phyloP scores from a whole-genome alignment of 164 flowering plant genomes.

The Chimonanthus praecox region DNA sequence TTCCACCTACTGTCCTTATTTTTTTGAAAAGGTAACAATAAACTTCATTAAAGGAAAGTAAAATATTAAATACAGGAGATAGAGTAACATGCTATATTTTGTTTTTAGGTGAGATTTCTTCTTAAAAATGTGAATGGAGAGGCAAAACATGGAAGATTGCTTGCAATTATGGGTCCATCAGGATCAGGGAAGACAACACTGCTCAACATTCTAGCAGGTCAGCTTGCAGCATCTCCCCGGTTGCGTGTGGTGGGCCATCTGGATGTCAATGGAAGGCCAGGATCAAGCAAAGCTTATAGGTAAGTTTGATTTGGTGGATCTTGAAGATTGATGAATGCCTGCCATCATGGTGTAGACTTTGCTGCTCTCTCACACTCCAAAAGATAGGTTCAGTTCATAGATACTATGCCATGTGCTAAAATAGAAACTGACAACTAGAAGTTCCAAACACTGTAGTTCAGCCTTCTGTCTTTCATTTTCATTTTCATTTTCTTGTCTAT shows the following conservation, averaged over 20 bases:
- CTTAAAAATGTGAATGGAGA: constrained; percentile 81
- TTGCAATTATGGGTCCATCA: constrained; percentile 98
- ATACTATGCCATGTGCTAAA: too few relatives aligned
- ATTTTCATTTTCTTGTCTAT: neutral
- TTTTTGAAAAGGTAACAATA: too few relatives aligned
- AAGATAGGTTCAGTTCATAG: too few relatives aligned
- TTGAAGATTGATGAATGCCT: neutral
- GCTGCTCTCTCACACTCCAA: too few relatives aligned
- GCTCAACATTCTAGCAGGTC: constrained; percentile 90
- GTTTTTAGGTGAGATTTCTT: constrained; percentile 60
- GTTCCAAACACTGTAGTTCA: neutral
- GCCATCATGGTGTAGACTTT: neutral
- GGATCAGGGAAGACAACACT: constrained; percentile 97
- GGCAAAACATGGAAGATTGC: constrained; percentile 87
- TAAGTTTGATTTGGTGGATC: constrained; percentile 14
- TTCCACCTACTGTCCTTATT: too few relatives aligned
- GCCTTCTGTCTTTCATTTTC: neutral
- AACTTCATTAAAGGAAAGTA: too few relatives aligned
- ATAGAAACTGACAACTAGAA: neutral
- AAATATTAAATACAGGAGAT: too few relatives aligned
- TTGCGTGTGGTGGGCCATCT: constrained; percentile 72
- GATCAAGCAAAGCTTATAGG: constrained; percentile 52
- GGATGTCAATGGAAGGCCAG: constrained; percentile 66
- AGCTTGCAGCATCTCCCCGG: constrained; percentile 59
- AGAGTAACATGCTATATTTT: neutral